Evolutionary conservation across 192 early-diverging fungal genomes (phyloP), one percentile per base, ranked within the genome.

Genomic region (Coemansia guatemalensis): DNA sequence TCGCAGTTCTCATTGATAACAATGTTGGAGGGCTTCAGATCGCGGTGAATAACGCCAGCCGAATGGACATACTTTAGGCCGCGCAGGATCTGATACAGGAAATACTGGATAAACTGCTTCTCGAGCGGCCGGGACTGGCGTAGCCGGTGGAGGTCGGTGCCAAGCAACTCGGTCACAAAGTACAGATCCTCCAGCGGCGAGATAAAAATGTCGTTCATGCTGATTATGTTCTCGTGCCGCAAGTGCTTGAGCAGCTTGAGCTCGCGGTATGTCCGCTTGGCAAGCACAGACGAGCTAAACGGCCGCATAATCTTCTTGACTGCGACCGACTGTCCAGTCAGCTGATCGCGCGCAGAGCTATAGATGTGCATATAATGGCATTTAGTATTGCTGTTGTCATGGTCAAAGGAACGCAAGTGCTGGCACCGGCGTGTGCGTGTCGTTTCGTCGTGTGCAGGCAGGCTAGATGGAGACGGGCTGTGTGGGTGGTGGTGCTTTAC

Each of bases 261-360:
- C 83, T 99, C 96, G 54, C 96, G 87, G 73, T 95, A 96, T 27
- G 94, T 94, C 49, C 96, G 85, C 82, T 99, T 99, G 30, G 94
- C 89, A 25, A 99, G 83, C 17, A 96, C 92, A 11, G 93, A 88
- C 32, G 93, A 93, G 65, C 85, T 88, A 82, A 96, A 99, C 11
- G 95, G 95, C 54, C 93, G 93, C 85, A 93, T 88, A 56, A 99
- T 94, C 76, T 99, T 99, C 69, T 99, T 99, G 65, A 99, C 92
- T 25, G 96, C 96, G 5, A 93, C 92, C 59, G 86, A 85, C 61
- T 86, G 85, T 26, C 88, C 82, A 2, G 94, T 94, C 60, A 91
- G 80, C 64, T 92, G 88, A 72, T 97, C 92, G 56, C 89, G 92
- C 7, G 95, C 91, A 12, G 95, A 96, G 71, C 93, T 95, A 81